Percentiles rank a stretch among this genome's conserved stretches.
Conservation (phyloP, 495 filamentous ascomycete species). For the Penicillium salamii region DNA sequence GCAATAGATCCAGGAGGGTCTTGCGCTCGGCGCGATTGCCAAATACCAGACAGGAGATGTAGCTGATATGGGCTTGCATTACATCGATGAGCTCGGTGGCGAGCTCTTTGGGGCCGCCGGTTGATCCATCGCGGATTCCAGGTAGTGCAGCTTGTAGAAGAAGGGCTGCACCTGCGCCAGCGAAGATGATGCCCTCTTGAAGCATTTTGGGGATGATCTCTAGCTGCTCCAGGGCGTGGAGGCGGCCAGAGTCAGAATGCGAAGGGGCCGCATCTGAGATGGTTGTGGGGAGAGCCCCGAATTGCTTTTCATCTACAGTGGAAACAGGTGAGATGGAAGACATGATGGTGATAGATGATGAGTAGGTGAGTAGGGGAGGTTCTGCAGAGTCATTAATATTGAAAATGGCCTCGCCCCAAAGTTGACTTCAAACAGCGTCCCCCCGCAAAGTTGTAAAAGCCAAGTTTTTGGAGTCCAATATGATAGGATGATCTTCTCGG, state of each 20-base stretch:
- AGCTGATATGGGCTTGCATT: constrained; percentile 35
- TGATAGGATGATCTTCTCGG: constrained; percentile 6
- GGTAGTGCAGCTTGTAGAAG: constrained; percentile 41
- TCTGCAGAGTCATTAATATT: background rate
- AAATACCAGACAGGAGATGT: constrained; percentile 40
- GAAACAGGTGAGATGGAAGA: constrained; percentile 19
- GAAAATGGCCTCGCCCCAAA: background rate
- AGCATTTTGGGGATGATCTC: constrained; percentile 42
- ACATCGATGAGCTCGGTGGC: constrained; percentile 32
- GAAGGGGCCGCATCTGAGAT: background rate
- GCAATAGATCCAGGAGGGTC: constrained; percentile 28
- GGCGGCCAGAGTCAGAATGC: constrained; percentile 18
- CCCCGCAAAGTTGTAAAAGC: constrained; percentile 1
- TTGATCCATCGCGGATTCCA: constrained; percentile 24
- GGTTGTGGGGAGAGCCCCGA: background rate
- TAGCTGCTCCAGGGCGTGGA: constrained; percentile 33
- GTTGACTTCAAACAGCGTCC: background rate
- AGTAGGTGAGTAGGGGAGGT: background rate
- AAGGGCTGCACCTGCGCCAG: constrained; percentile 35
- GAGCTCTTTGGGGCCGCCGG: constrained; percentile 19
- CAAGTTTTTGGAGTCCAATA: background rate
- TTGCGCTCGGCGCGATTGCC: constrained; percentile 34
- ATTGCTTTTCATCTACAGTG: constrained; percentile 20
- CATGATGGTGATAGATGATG: constrained; percentile 9
- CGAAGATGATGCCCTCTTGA: constrained; percentile 40